Conservation (phyloP, 257 asterid species). For the Gardenia jasminoides region DNA sequence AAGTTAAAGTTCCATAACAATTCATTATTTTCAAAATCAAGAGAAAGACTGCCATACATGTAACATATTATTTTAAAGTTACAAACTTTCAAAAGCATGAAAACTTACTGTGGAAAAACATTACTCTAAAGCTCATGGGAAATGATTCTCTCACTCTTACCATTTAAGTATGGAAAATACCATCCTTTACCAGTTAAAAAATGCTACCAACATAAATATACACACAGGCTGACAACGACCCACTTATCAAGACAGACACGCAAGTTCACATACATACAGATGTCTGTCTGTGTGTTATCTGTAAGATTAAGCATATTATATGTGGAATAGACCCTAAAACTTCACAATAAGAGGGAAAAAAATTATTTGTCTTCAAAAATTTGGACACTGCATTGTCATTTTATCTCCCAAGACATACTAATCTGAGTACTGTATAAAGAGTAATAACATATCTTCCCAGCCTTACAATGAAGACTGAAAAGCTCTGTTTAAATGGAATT, state of each 20-base stretch:
- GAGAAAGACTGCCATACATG: background rate
- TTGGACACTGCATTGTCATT: too few relatives aligned
- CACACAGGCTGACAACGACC: background rate
- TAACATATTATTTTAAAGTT: background rate
- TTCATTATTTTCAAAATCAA: background rate
- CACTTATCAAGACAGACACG: background rate
- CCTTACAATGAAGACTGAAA: background rate
- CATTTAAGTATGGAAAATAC: background rate
- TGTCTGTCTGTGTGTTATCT: too few relatives aligned
- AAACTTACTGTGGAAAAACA: background rate
- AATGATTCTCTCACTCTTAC: background rate
- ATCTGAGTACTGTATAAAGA: too few relatives aligned
- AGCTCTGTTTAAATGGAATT: background rate
- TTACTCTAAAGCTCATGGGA: too few relatives aligned
- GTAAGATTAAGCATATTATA: too few relatives aligned
- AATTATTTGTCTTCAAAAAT: background rate
- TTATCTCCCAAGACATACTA: background rate
- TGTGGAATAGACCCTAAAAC: too few relatives aligned
- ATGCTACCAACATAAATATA: background rate
- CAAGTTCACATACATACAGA: background rate
- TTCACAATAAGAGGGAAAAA: background rate
- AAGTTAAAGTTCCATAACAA: background rate
- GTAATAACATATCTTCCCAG: background rate
- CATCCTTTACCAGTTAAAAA: background rate
- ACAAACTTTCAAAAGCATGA: background rate